Base-by-base conservation (phyloP, 305 asterid genomes). In the Fraxinus paxiana region DNA sequence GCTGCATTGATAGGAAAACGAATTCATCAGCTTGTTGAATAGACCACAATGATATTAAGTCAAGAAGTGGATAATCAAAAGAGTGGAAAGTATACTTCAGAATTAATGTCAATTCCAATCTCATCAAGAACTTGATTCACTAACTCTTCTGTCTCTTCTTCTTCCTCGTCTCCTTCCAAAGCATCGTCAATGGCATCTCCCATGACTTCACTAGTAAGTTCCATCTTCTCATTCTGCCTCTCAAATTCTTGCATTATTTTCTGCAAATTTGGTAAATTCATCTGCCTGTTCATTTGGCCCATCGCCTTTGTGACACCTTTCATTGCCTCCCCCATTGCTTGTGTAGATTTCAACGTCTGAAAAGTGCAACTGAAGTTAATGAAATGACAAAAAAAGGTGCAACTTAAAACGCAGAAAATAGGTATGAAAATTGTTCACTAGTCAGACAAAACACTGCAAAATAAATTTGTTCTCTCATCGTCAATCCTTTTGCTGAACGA, bases 251-350 rank as follows among this genome's bases (percentile, higher is more conserved):
- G 99, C 98, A 94, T 96, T 89, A 96, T 94, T 89, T 79, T 94
- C 90, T 96, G 99, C 82, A 96, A 82, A 4, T 97, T 89, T 5
- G 99, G 99, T 89, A 96, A 91, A 90, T 96, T 96, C 98, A 96
- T 93, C 87, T 96, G 99, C 87, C 96, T 91, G 81, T 96, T 96
- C 99, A 96, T 96, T 87, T 91, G 97, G 59, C 99, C 99, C 99
- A 96, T 96, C 72, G 99, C 99, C 91, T 94, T 94, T 0, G 98
- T 96, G 18, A 96, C 99, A 1, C 99, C 99, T 86, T 96, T 96
- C 99, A 96, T 96, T 82, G 99, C 99, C 90, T 94, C 99, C 54
- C 99, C 99, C 99, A 96, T 96, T 78, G 99, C 99, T 91, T 96
- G 99, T 22, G 99, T 96, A 12, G 99, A 96, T 86, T 96, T 96